These are phyloP conservation scores for Ceratocystis variospora DNA, from an alignment of 2,329 filamentous ascomycete genomes.

Conservation along the genomic window DNA sequence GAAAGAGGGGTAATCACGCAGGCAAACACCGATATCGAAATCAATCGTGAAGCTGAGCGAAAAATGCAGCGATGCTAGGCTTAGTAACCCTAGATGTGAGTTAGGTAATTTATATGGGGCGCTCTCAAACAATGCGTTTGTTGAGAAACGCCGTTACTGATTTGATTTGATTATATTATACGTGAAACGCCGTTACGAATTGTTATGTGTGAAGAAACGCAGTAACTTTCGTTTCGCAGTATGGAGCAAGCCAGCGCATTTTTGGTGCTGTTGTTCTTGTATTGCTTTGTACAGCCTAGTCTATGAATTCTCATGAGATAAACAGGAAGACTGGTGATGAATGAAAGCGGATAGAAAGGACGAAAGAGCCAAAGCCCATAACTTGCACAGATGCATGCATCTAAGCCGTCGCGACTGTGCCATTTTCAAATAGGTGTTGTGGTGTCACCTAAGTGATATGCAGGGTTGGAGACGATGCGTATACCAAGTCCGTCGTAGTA, in stretches of 20 bases:
- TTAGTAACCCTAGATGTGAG: background rate
- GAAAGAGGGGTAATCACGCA: constrained; percentile 1
- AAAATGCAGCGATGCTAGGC: background rate
- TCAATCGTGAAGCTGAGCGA: background rate
- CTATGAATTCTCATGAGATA: too few relatives aligned
- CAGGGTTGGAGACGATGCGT: background rate
- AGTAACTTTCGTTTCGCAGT: too few relatives aligned
- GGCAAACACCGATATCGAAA: background rate
- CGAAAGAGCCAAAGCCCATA: too few relatives aligned
- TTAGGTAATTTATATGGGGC: too few relatives aligned
- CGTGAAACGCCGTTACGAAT: background rate
- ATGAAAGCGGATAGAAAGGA: too few relatives aligned
- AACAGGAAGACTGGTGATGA: too few relatives aligned
- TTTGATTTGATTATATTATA: too few relatives aligned
- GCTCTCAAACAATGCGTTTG: background rate
- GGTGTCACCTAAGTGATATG: background rate
- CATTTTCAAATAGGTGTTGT: background rate
- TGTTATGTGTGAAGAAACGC: too few relatives aligned
- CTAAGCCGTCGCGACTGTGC: background rate
- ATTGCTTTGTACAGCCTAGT: too few relatives aligned
- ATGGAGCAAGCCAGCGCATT: too few relatives aligned
- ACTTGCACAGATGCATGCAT: background rate
- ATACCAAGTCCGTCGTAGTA: background rate
- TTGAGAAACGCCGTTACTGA: background rate
- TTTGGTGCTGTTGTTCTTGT: too few relatives aligned